Percentiles rank a stretch among this genome's conserved stretches.
Conservation (phyloP, 441 rosid species). For the Euphorbia corollata region DNA sequence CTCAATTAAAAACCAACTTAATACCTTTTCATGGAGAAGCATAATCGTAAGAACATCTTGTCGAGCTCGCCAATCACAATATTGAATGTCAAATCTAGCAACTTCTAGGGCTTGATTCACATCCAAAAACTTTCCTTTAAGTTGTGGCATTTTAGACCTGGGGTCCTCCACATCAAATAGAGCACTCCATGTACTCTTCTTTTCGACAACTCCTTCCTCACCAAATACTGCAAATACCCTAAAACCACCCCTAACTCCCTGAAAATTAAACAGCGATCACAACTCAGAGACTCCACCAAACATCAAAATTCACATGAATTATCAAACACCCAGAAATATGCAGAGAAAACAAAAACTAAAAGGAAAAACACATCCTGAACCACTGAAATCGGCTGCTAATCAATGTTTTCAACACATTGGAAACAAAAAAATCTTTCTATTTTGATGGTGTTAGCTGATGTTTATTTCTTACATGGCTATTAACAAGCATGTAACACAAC, state of each 20-base stretch:
- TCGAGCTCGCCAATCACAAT: constrained; percentile 89
- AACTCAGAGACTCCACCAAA: not conserved
- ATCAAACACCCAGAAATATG: not conserved
- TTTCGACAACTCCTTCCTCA: constrained; percentile 52
- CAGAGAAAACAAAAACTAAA: not conserved
- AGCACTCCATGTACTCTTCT: constrained; percentile 66
- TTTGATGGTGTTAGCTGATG: too few species aligned
- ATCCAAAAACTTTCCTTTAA: constrained; percentile 79
- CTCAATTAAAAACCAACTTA: not conserved
- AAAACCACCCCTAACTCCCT: constrained; percentile 57
- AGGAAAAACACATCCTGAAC: too few species aligned
- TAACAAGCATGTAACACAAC: too few species aligned
- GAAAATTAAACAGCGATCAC: constrained; percentile 19
- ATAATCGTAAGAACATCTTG: constrained; percentile 85
- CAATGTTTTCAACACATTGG: too few species aligned
- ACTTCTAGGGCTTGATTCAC: constrained; percentile 82
- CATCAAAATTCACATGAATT: not conserved
- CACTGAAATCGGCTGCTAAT: too few species aligned
- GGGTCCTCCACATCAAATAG: constrained; percentile 92
- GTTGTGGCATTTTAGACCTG: constrained; percentile 68
- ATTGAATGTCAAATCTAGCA: constrained; percentile 82
- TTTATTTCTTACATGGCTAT: too few species aligned
- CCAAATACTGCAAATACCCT: constrained; percentile 70
- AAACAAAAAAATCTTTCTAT: too few species aligned
- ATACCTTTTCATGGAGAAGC: constrained; percentile 88